Evolutionary conservation across 1,284 basidiomycete genomes (phyloP), one percentile per base, ranked within the genome.

Genomic region (Trametes polyzona): DNA sequence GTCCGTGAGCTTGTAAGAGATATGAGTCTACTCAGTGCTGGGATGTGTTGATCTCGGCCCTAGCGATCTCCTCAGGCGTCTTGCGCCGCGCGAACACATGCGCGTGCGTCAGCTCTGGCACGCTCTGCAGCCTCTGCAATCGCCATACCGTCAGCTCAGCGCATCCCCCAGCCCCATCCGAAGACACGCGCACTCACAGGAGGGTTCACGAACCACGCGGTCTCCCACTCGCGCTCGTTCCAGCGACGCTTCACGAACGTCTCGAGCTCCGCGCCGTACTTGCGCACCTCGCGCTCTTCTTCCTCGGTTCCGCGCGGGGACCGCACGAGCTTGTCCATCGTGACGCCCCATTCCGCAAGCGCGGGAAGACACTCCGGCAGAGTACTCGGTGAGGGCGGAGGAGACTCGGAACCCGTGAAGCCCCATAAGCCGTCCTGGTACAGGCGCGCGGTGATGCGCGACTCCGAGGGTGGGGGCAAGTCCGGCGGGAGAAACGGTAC

Each of bases 201-300:
- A 41, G 91, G 90, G 67, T 93, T 93, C 27, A 92, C 87, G 68
- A 92, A 93, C 91, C 91, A 93, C 2, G 88, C 88, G 0, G 90
- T 91, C 72, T 93, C 91, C 88, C 88, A 93, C 26, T 82, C 79
- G 10, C 68, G 69, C 66, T 88, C 88, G 14, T 66, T 66, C 91
- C 91, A 93, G 47, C 82, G 74, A 40, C 74, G 74, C 68, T 73
- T 76, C 27, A 93, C 80, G 69, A 87, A 93, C 50, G 72, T 72
- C 42, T 80, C 75, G 21, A 91, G 83, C 60, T 89, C 84, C 40
- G 63, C 67, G 4, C 85, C 86, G 11, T 82, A 84, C 41, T 69
- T 65, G 37, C 67, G 66, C 14, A 91, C 76, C 55, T 83, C 71
- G 27, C 66, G 69, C 44, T 83, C 81, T 65, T 88, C 86, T 60